These are phyloP conservation scores for Paspalum vaginatum DNA, from an alignment of 176 grass and related monocot genomes.

Conservation along the genomic window DNA sequence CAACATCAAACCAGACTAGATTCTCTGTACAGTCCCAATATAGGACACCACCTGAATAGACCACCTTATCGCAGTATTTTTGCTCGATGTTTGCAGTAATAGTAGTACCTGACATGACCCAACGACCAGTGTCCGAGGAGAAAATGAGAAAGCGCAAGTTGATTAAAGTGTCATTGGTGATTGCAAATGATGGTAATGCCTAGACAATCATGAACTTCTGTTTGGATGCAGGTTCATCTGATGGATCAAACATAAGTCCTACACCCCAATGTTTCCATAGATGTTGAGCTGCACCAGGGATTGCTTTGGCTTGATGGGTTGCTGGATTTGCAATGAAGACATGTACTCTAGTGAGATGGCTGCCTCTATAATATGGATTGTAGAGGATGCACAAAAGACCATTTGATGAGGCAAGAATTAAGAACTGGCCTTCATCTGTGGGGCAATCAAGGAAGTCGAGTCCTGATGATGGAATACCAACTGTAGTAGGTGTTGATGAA, in stretches of 20 bases:
- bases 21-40: neutral
- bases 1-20: constrained; percentile 26
- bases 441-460: neutral
- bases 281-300: neutral
- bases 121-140: neutral
- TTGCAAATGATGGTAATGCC: neutral
- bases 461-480: neutral
- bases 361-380: neutral
- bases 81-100: neutral
- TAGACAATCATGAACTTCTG: constrained; percentile 6
- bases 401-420: neutral
- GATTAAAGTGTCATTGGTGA: neutral
- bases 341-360: neutral
- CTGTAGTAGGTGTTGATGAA: neutral
- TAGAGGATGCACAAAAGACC: neutral
- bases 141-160: neutral
- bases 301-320: neutral
- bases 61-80: neutral
- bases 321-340: neutral
- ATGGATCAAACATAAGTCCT: constrained; percentile 11
- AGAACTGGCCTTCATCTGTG: neutral
- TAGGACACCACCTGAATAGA: neutral
- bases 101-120: neutral
- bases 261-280: neutral
- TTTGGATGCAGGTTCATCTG: neutral